These are phyloP conservation scores for Puccinia polysora DNA, from an alignment of 1,284 basidiomycete species.

Conservation along the genomic window DNA sequence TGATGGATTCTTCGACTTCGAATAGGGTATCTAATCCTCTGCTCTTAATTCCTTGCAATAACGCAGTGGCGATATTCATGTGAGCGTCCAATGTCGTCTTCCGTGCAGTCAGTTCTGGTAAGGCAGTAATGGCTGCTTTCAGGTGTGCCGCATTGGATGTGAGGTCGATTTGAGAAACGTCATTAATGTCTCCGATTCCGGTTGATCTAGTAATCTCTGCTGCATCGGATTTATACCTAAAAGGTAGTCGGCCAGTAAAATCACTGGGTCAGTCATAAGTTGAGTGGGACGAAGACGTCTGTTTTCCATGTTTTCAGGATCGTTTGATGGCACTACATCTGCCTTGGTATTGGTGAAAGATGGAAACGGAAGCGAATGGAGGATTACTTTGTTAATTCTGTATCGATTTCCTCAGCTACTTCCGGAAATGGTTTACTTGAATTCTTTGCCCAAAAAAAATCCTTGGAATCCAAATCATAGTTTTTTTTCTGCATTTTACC, in stretches of 20 bases:
- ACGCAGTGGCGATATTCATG: slow-evolving; percentile 97
- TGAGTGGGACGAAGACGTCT: too few species aligned
- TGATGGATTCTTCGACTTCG: slow-evolving; percentile 85
- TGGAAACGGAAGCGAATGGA: too few species aligned
- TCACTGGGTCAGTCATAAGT: too few species aligned
- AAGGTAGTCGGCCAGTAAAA: too few species aligned
- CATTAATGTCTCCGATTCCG: slow-evolving; percentile 90
- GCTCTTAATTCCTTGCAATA: slow-evolving; percentile 91
- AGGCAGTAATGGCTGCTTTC: slow-evolving; percentile 92
- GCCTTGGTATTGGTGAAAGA: too few species aligned
- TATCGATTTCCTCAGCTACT: slow-evolving; percentile 95
- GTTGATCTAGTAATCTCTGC: slow-evolving; percentile 95
- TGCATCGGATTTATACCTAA: slow-evolving; percentile 83
- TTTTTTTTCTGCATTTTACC: slow-evolving; percentile 70
- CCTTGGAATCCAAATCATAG: slow-evolving; percentile 95
- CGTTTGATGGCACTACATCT: too few species aligned
- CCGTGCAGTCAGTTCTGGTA: slow-evolving; percentile 91
- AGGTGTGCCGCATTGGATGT: slow-evolving; percentile 89
- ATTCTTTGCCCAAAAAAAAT: slow-evolving; percentile 99
- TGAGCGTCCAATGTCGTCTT: slow-evolving; percentile 96
- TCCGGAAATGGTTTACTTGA: slow-evolving; percentile 95
- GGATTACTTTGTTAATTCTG: slow-evolving; percentile 73
- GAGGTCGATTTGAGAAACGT: slow-evolving; percentile 89
- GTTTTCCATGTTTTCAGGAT: too few species aligned
- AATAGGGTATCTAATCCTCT: slow-evolving; percentile 95